Percentiles rank a stretch among this genome's conserved stretches.
phyloP scores from a whole-genome alignment of 352 stramenopile species.

The Pythium guiyangense region DNA sequence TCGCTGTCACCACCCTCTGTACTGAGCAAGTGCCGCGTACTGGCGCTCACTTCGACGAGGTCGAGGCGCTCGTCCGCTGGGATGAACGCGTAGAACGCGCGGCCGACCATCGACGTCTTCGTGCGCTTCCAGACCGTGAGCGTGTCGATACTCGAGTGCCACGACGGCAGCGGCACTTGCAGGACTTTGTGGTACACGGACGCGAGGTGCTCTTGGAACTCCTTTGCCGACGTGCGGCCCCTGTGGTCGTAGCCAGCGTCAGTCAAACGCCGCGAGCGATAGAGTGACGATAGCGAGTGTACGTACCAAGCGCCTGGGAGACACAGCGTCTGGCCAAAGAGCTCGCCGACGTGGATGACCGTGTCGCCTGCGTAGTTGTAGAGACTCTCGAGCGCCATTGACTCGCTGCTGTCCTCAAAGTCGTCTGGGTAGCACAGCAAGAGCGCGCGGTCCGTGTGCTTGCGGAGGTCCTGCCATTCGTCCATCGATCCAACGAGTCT shows the following conservation, averaged over 20 bases:
- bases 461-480: slow-evolving; percentile 41
- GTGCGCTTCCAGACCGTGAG: slow-evolving; percentile 94
- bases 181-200: slow-evolving; percentile 93
- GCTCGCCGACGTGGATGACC: slow-evolving; percentile 93
- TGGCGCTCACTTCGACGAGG: slow-evolving; percentile 50
- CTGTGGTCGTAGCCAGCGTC: slow-evolving; percentile 13
- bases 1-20: slow-evolving; percentile 8
- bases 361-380: slow-evolving; percentile 89
- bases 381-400: slow-evolving; percentile 88
- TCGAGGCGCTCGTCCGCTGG: slow-evolving; percentile 70
- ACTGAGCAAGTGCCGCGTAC: slow-evolving; percentile 55
- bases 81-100: slow-evolving; percentile 74
- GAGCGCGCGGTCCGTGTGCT: slow-evolving; percentile 78
- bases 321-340: slow-evolving; percentile 88
- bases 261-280: too few species aligned
- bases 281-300: too few species aligned
- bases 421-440: slow-evolving; percentile 95
- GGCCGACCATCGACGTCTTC: slow-evolving; percentile 85
- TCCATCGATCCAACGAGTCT: neutral
- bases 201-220: slow-evolving; percentile 90
- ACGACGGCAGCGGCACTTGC: slow-evolving; percentile 87
- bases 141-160: slow-evolving; percentile 91
- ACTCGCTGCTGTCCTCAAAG: slow-evolving; percentile 81
- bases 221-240: slow-evolving; percentile 88
- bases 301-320: slow-evolving; percentile 83